A percentile compares a stretch with the other conserved stretches of the same genome.
Evolutionary conservation across 108 stramenopile genomes (phyloP).

Genomic region (Aurantiochytrium sp.): DNA sequence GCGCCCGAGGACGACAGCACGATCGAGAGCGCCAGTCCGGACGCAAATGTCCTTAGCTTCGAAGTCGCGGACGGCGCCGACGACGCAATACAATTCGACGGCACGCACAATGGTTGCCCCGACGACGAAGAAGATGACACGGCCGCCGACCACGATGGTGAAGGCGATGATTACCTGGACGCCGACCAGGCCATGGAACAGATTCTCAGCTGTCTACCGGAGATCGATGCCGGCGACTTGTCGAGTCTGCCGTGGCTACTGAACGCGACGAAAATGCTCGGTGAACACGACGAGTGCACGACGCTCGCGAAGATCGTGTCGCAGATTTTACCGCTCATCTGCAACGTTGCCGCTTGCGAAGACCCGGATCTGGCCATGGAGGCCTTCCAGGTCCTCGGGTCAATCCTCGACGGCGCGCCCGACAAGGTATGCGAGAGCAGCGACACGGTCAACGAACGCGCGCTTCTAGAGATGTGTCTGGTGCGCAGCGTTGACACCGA

Average conservation of each 20-base stretch:
- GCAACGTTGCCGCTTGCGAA: constrained; percentile 16
- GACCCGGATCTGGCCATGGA: not conserved
- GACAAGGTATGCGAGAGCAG: not conserved
- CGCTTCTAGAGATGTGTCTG: constrained; percentile 18
- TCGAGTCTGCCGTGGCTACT: constrained; percentile 16
- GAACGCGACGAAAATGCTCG: not conserved
- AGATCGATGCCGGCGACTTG: not conserved
- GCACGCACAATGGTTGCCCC: not conserved
- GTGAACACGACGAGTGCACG: not conserved
- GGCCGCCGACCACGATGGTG: too few relatives aligned
- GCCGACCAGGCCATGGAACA: not conserved
- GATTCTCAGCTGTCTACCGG: not conserved
- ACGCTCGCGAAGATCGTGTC: not conserved
- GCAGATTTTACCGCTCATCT: not conserved
- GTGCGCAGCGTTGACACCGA: not conserved
- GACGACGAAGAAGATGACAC: not conserved
- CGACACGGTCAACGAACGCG: constrained; percentile 17
- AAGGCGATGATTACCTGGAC: not conserved
- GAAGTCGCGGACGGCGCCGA: not conserved
- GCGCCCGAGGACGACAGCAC: too few relatives aligned
- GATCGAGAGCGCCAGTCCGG: not conserved
- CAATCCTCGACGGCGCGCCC: not conserved
- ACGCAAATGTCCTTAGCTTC: not conserved
- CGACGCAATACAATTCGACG: not conserved
- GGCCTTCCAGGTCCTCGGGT: not conserved